Evolutionary conservation across 768 basidiomycete genomes (phyloP), one percentile per base, ranked within the genome.

Genomic region (Megacollybia marginata): DNA sequence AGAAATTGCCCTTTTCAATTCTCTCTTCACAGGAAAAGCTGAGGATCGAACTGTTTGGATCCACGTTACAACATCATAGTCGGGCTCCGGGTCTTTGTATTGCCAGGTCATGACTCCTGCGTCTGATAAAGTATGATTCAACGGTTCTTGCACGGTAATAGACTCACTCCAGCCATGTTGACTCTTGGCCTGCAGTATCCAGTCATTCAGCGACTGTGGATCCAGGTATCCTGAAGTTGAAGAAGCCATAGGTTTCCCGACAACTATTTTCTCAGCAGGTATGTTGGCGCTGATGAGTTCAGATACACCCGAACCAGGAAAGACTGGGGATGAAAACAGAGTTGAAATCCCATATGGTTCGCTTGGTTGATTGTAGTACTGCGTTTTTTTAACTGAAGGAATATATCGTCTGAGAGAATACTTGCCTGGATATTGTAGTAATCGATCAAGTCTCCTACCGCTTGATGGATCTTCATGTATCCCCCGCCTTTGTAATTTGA

Each of bases 381-480:
- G 6, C 23, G 6, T 28, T 6, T 28, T n/a, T 6, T 28, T 28
- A 28, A 6, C 6, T 6, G 6, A 28, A 28, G 6, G 23, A 28
- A 6, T 2, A 3, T 28, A 28, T n/a, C n/a, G 9, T 13, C 8
- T 6, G 32, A 65, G 62, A 64, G 52, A 65, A 66, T n/a, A 55
- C 67, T 66, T 51, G 67, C 67, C 61, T 67, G 48, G 13, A 50
- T 10, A 19, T 59, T 58, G 50, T 58, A 71, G 62, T 69, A 74
- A 54, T 74, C 73, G 54, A 74, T 74, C 31, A 61, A 51, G 47
- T 51, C 48, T 0, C 73, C 73, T 9, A 68, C 69, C 12, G 56
- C 54, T 50, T 65, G n/a, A 54, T 73, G 63, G 35, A 75, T 65
- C 46, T 58, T 59, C 38, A 65, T 53, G 54, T 75, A 75, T 4